phyloP scores from a whole-genome alignment of 1,284 basidiomycete genomes.

The Dichomitus squalens region DNA sequence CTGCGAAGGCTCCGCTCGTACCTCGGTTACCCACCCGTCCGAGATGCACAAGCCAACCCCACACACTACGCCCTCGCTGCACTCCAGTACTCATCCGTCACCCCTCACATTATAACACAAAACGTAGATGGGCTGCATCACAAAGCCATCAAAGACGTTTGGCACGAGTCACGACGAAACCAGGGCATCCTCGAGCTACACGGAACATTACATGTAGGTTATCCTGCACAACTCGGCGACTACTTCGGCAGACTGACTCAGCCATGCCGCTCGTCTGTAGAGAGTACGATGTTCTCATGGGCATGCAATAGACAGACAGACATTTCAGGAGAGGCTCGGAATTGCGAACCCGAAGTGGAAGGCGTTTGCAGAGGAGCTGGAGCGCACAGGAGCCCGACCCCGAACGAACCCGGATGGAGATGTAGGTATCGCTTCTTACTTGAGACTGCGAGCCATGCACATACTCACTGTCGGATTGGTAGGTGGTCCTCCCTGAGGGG shows the following conservation, averaged over 20 bases:
- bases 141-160: conserved; percentile 58
- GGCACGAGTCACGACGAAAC: conserved; percentile 39
- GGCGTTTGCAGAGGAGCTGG: conserved; percentile 67
- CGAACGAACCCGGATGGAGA: conserved; percentile 93
- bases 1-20: conserved; percentile 76
- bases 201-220: conserved; percentile 80
- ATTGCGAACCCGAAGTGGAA: conserved; percentile 81
- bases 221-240: background rate
- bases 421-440: conserved; percentile 45
- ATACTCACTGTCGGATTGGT: background rate
- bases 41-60: conserved; percentile 80
- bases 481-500: conserved; percentile 79
- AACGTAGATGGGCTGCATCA: conserved; percentile 92
- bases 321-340: conserved; percentile 77
- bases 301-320: conserved; percentile 66
- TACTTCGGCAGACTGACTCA: background rate
- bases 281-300: conserved; percentile 74
- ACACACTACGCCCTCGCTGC: conserved; percentile 87
- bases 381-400: conserved; percentile 61
- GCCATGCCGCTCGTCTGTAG: conserved; percentile 37
- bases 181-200: conserved; percentile 81
- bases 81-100: conserved; percentile 68
- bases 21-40: conserved; percentile 80
- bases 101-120: conserved; percentile 81
- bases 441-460: background rate